Conservation (phyloP, 2,329 filamentous ascomycete genomes). For the Colletotrichum sp. region DNA sequence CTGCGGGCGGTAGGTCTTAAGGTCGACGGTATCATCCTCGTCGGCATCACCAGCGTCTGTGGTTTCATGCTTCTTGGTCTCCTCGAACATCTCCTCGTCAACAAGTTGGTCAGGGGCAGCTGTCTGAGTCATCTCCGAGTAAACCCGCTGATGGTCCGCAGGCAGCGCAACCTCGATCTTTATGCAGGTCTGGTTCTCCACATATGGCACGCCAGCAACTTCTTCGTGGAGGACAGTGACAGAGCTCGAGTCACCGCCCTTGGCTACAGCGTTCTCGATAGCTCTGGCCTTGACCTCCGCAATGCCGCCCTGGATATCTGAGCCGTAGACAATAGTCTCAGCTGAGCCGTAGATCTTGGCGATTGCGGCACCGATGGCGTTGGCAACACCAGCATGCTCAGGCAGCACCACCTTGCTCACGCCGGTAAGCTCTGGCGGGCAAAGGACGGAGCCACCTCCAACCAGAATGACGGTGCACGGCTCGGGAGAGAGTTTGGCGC, state of each 20-base stretch:
- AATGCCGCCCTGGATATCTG: slow-evolving; percentile 19
- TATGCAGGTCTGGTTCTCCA: slow-evolving; percentile 26
- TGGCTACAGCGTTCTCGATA: slow-evolving; percentile 21
- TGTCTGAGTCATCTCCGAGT: slow-evolving; percentile 4
- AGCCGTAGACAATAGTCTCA: slow-evolving; percentile 23
- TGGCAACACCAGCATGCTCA: slow-evolving; percentile 24
- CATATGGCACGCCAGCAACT: slow-evolving; percentile 25
- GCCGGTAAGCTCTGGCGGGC: slow-evolving; percentile 21
- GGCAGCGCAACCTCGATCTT: slow-evolving; percentile 24
- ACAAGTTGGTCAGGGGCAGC: not conserved
- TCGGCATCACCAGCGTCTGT: not conserved
- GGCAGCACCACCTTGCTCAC: slow-evolving; percentile 24
- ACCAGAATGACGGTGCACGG: slow-evolving; percentile 25
- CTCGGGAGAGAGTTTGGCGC: slow-evolving; percentile 26
- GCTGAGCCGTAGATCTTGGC: slow-evolving; percentile 24
- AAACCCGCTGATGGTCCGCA: slow-evolving; percentile 22
- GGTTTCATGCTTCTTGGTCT: slow-evolving; percentile 10
- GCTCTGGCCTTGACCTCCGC: slow-evolving; percentile 19
- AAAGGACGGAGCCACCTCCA: slow-evolving; percentile 26
- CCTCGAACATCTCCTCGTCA: slow-evolving; percentile 15
- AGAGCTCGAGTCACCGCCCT: slow-evolving; percentile 19
- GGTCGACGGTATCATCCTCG: not conserved
- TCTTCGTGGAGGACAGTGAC: slow-evolving; percentile 25
- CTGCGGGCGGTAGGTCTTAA: slow-evolving; percentile 9
- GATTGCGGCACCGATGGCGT: slow-evolving; percentile 26